Conservation (phyloP, 2,329 filamentous ascomycete species). For the Penicillium sp. region DNA sequence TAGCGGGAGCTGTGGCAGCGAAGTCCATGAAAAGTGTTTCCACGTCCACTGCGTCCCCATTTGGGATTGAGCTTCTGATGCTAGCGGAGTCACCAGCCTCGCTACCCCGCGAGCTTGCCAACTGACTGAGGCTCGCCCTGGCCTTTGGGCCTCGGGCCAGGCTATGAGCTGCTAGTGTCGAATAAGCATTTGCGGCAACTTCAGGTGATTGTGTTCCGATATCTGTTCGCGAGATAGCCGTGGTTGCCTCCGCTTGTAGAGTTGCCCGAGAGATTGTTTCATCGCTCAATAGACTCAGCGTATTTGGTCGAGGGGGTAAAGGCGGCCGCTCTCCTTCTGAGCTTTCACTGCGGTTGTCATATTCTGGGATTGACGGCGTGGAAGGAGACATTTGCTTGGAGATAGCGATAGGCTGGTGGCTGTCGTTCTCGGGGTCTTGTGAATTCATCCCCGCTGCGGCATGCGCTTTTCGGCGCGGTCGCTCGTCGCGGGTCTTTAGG, state of each 20-base stretch:
- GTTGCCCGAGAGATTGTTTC: slow-evolving; percentile 35
- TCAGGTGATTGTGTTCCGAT: slow-evolving; percentile 73
- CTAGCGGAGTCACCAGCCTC: slow-evolving; percentile 53
- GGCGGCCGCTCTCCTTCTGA: slow-evolving; percentile 44
- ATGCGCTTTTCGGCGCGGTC: slow-evolving; percentile 26
- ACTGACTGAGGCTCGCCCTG: slow-evolving; percentile 41
- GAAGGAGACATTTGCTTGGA: slow-evolving; percentile 9
- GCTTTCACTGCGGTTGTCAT: slow-evolving; percentile 24
- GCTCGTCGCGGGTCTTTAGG: slow-evolving; percentile 16
- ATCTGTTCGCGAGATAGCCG: slow-evolving; percentile 77
- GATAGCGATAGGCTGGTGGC: slow-evolving; percentile 12
- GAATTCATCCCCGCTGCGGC: slow-evolving; percentile 25
- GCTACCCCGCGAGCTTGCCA: slow-evolving; percentile 49
- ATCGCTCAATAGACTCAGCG: slow-evolving; percentile 38
- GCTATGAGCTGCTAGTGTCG: slow-evolving; percentile 46
- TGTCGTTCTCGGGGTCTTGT: slow-evolving; percentile 16
- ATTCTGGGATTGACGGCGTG: slow-evolving; percentile 18
- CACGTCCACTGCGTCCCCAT: slow-evolving; percentile 65
- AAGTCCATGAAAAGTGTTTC: slow-evolving; percentile 79
- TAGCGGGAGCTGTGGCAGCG: slow-evolving; percentile 44
- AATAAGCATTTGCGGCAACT: slow-evolving; percentile 66
- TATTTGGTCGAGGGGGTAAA: slow-evolving; percentile 48
- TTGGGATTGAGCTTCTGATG: slow-evolving; percentile 52
- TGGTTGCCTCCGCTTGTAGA: slow-evolving; percentile 69
- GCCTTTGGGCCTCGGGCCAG: slow-evolving; percentile 32